phyloP scores from a whole-genome alignment of 2,329 filamentous ascomycete genomes.

The Penicillium verrucosum region DNA sequence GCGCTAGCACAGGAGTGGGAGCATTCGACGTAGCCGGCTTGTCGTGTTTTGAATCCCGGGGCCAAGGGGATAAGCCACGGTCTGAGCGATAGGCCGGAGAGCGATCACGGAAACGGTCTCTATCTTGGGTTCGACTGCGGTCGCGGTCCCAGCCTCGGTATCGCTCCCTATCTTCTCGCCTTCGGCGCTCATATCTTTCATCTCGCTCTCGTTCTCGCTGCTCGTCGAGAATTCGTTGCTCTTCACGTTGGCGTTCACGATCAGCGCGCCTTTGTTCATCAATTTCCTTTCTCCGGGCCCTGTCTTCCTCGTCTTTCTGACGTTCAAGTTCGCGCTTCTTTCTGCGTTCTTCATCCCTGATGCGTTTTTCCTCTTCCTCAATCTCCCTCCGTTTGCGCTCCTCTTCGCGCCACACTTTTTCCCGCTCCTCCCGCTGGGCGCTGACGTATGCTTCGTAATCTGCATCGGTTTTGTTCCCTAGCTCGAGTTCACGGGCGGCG shows the following conservation, averaged over 20 bases:
- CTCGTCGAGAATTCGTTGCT: constrained; percentile 52
- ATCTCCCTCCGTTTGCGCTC: constrained; percentile 52
- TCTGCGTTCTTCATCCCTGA: constrained; percentile 42
- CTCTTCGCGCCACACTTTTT: constrained; percentile 49
- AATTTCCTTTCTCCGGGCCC: constrained; percentile 50
- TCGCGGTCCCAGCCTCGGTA: constrained; percentile 41
- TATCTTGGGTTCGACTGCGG: constrained; percentile 36
- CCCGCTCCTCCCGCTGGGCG: constrained; percentile 51
- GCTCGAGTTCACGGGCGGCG: constrained; percentile 52
- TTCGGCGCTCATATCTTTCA: constrained; percentile 44
- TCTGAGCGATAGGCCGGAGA: constrained; percentile 34
- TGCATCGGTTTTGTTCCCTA: constrained; percentile 59
- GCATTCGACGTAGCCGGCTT: constrained; percentile 35
- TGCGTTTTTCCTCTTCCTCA: constrained; percentile 43
- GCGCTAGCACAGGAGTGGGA: constrained; percentile 28
- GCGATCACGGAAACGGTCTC: constrained; percentile 32
- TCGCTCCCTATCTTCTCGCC: constrained; percentile 47
- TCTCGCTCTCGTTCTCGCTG: constrained; percentile 52
- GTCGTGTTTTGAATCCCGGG: constrained; percentile 32
- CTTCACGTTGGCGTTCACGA: constrained; percentile 50
- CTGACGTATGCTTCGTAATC: constrained; percentile 57
- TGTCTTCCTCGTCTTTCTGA: constrained; percentile 45
- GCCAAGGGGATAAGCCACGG: constrained; percentile 28
- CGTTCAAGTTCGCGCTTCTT: constrained; percentile 44
- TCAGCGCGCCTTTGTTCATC: constrained; percentile 50